Evolutionary conservation across 129 eudicot species (phyloP), one percentile per base, ranked within the genome.

Genomic region (Glebionis coronaria): DNA sequence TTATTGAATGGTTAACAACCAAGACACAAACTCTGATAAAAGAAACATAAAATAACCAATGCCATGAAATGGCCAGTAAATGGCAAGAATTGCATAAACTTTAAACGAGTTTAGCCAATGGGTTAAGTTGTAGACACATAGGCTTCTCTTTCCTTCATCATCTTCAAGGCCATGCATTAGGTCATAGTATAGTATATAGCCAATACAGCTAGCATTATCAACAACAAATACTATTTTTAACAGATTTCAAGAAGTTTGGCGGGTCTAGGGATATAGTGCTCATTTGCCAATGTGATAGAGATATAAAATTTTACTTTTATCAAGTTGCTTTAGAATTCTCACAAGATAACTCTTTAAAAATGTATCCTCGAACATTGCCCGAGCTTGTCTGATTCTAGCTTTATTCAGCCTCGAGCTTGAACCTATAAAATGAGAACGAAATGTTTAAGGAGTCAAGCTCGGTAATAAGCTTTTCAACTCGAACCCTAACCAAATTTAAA

Each of bases 281-380:
- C 88, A 29, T 63, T 58, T 67, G 90, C 88, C 97, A 84, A 91
- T 81, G 87, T 71, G 90, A 82, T 87, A 79, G 73, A 44, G 63
- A 1, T 4, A 2, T 11, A 52, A 61, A 59, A 18, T 18, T 6
- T 12, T 35, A 9, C 3, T 50, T 19, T 3, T 49, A 14, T 49
- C 76, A 72, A 51, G 44, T 72, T 63, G 62, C 55, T 16, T 70
- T 2, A 12, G 18, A 6, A 5, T 45, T 44, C 19, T 3, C 12
- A 14, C 12, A 9, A 18, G 3, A 2, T 10, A 18, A 8, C 15
- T 19, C 28, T 18, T 55, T 55, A 18, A 1, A 21, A 55, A 55
- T 44, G 23, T 9, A 2, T 44, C 0, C 15, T 20, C 56, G 11
- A 61, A 55, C 50, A 5, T 5, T 23, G 1, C 2, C 1, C 25